Evolutionary conservation across 495 filamentous ascomycete genomes (phyloP).

Genomic region (Trichoderma reesei): DNA sequence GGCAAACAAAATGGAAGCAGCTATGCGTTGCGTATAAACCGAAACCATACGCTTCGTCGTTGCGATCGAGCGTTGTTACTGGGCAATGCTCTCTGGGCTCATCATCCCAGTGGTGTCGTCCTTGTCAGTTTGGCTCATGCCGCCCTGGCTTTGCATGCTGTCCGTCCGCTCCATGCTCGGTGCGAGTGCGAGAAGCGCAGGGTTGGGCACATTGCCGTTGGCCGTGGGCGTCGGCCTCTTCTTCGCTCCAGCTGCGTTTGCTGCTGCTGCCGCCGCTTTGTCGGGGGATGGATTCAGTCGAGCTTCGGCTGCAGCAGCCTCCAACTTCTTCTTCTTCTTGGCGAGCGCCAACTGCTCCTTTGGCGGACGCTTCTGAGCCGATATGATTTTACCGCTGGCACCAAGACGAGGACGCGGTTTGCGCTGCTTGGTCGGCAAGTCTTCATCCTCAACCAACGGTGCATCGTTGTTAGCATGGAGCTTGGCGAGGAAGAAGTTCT

Average conservation of each 20-base stretch:
- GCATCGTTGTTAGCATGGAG: slow-evolving; percentile 72
- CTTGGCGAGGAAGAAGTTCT: slow-evolving; percentile 82
- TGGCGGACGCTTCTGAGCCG: slow-evolving; percentile 77
- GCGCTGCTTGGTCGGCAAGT: slow-evolving; percentile 83
- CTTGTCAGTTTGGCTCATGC: slow-evolving; percentile 44
- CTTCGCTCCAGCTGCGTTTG: slow-evolving; percentile 24
- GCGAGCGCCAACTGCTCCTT: slow-evolving; percentile 61
- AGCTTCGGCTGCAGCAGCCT: slow-evolving; percentile 30
- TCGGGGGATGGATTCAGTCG: slow-evolving; percentile 25
- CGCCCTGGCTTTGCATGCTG: slow-evolving; percentile 42
- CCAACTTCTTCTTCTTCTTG: slow-evolving; percentile 66
- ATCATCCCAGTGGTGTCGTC: slow-evolving; percentile 51
- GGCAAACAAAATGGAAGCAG: neutral
- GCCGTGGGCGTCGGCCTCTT: slow-evolving; percentile 28
- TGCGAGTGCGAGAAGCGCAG: slow-evolving; percentile 17
- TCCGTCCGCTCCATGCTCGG: slow-evolving; percentile 39
- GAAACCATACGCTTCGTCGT: neutral
- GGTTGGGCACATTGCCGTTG: slow-evolving; percentile 23
- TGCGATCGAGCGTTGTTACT: neutral
- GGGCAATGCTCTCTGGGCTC: slow-evolving; percentile 53
- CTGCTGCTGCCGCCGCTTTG: slow-evolving; percentile 24
- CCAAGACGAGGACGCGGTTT: slow-evolving; percentile 87
- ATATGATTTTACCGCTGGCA: slow-evolving; percentile 88
- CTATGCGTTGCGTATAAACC: neutral
- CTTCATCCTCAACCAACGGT: slow-evolving; percentile 86